phyloP scores from a whole-genome alignment of 345 rosid species.

The Salix dunnii region DNA sequence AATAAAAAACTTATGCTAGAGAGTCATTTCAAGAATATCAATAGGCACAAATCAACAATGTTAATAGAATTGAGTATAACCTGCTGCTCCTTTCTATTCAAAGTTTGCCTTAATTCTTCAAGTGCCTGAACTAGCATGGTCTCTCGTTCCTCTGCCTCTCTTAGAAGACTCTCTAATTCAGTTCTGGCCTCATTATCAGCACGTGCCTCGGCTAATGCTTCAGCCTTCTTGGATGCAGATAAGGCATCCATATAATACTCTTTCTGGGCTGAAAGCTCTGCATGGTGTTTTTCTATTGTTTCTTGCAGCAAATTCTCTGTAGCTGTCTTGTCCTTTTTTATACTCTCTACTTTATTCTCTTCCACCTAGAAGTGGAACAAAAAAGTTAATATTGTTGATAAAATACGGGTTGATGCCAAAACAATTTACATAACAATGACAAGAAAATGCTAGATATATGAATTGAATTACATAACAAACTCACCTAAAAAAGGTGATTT shows the following conservation, averaged over 20 bases:
- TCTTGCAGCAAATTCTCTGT: slow-evolving; percentile 93
- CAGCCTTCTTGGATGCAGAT: slow-evolving; percentile 92
- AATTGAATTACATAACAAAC: not conserved
- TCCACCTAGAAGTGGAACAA: slow-evolving; percentile 58
- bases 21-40: slow-evolving; percentile 3
- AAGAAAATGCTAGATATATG: not conserved
- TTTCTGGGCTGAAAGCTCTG: slow-evolving; percentile 74
- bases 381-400: slow-evolving; percentile 10
- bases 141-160: slow-evolving; percentile 95
- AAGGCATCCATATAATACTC: slow-evolving; percentile 82
- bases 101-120: slow-evolving; percentile 87
- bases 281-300: slow-evolving; percentile 92
- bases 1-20: slow-evolving; percentile 11
- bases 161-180: slow-evolving; percentile 77
- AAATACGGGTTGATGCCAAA: slow-evolving; percentile 3
- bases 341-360: slow-evolving; percentile 92
- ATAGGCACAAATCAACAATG: slow-evolving; percentile 6
- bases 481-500: not conserved
- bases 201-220: slow-evolving; percentile 84
- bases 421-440: too few relatives aligned
- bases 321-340: slow-evolving; percentile 84
- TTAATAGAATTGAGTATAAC: slow-evolving; percentile 35
- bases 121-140: slow-evolving; percentile 89
- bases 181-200: slow-evolving; percentile 85
- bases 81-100: slow-evolving; percentile 95